phyloP scores from a whole-genome alignment of 2,329 filamentous ascomycete genomes.

The Microsporum canis region DNA sequence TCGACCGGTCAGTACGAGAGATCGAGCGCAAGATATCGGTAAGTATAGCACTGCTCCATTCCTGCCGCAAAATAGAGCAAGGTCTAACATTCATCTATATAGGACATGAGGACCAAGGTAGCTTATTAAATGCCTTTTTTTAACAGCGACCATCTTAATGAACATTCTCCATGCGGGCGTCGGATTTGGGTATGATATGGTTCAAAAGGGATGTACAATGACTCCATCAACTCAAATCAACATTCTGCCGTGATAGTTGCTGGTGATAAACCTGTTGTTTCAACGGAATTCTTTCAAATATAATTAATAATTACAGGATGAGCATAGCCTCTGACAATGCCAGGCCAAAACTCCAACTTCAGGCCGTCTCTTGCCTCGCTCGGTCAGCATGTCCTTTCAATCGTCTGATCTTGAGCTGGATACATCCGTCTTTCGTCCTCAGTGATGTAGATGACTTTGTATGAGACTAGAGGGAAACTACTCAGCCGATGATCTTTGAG shows the following conservation, averaged over 20 bases:
- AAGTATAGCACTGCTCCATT: slow-evolving; percentile 20
- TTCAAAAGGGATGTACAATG: background rate
- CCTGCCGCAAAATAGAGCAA: background rate
- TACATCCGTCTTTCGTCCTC: slow-evolving; percentile 19
- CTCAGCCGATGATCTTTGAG: slow-evolving; percentile 39
- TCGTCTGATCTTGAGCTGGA: slow-evolving; percentile 33
- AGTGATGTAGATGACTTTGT: slow-evolving; percentile 21
- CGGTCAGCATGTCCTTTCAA: slow-evolving; percentile 27
- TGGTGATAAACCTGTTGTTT: background rate
- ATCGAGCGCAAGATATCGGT: slow-evolving; percentile 91
- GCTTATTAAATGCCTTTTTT: slow-evolving; percentile 36
- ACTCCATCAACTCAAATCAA: background rate
- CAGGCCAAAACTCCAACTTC: background rate
- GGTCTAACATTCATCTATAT: slow-evolving; percentile 14
- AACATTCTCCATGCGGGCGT: slow-evolving; percentile 14
- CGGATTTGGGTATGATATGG: slow-evolving; percentile 2
- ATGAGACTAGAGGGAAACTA: slow-evolving; percentile 38
- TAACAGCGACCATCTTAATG: slow-evolving; percentile 3
- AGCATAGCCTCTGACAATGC: background rate
- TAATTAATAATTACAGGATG: background rate
- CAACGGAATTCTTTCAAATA: background rate
- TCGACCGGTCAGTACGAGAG: slow-evolving; percentile 81
- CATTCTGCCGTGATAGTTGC: background rate
- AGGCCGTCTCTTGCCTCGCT: slow-evolving; percentile 43
- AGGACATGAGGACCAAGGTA: slow-evolving; percentile 49